These are phyloP conservation scores for Coemansia sp. DNA, from an alignment of 192 early-diverging fungal species.

Conservation along the genomic window DNA sequence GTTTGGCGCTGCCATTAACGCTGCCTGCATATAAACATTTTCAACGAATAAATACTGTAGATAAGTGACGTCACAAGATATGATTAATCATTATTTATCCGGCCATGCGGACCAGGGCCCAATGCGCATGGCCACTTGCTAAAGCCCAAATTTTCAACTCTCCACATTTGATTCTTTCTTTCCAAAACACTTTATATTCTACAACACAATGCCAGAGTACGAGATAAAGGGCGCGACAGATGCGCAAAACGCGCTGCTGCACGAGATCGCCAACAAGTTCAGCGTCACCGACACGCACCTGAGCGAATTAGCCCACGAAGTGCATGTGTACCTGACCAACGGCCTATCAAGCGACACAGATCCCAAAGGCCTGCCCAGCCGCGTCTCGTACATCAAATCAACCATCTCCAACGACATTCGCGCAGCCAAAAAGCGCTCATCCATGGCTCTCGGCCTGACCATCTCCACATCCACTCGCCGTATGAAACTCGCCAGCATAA, in stretches of 20 bases:
- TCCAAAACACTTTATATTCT: background rate
- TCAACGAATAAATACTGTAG: background rate
- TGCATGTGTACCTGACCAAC: slow-evolving; percentile 14
- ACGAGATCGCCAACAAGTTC: slow-evolving; percentile 25
- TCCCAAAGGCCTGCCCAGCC: slow-evolving; percentile 17
- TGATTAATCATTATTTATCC: background rate
- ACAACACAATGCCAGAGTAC: slow-evolving; percentile 16
- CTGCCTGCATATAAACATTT: slow-evolving; percentile 12
- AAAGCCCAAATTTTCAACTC: too few species aligned
- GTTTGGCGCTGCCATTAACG: slow-evolving; percentile 37
- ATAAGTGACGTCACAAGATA: background rate
- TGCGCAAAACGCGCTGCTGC: slow-evolving; percentile 35
- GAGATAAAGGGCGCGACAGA: slow-evolving; percentile 21
- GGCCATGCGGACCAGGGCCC: background rate
- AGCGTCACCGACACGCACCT: slow-evolving; percentile 19
- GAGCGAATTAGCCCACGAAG: slow-evolving; percentile 17
- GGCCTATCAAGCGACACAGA: slow-evolving; percentile 15
- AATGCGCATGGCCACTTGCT: too few species aligned
- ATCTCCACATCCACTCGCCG: slow-evolving; percentile 34
- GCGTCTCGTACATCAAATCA: slow-evolving; percentile 26
- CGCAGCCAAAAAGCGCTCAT: slow-evolving; percentile 5
- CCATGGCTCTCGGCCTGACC: slow-evolving; percentile 20
- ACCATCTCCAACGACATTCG: slow-evolving; percentile 24
- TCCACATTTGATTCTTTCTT: slow-evolving; percentile 1
- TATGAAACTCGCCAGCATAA: slow-evolving; percentile 34